Evolutionary conservation across 345 rosid genomes (phyloP).

Genomic region (Lepidium didymum): DNA sequence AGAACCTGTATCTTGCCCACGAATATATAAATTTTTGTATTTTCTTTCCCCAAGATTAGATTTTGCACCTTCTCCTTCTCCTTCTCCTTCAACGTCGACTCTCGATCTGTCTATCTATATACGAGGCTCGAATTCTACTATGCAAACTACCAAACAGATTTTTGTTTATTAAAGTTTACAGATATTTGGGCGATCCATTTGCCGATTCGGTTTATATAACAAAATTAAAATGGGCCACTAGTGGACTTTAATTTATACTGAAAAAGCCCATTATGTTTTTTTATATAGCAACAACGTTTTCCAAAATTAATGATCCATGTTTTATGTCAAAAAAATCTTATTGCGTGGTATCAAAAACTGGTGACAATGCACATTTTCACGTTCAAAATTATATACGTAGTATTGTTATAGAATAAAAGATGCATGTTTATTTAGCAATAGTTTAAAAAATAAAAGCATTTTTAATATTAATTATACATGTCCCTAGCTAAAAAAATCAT

Average conservation of each 20-base stretch:
- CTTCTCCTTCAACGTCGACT: background rate
- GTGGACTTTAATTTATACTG: background rate
- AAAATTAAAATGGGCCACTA: background rate
- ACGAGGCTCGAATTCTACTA: background rate
- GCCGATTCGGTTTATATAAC: background rate
- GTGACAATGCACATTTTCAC: background rate
- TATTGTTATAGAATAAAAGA: background rate
- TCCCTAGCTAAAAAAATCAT: background rate
- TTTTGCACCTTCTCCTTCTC: background rate
- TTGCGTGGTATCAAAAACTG: background rate
- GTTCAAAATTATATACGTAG: background rate
- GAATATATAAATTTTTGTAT: background rate
- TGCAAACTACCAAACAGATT: background rate
- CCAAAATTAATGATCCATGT: no score
- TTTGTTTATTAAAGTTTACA: background rate
- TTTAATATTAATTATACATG: background rate
- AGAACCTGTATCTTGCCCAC: background rate
- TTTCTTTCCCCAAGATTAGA: background rate
- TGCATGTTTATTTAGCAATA: background rate
- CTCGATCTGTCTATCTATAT: background rate
- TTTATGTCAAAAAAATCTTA: no score
- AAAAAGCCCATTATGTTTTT: background rate
- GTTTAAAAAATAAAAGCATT: background rate
- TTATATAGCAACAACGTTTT: background rate
- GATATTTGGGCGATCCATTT: background rate